A percentile compares a stretch with the other conserved stretches of the same genome.
phyloP scores from a whole-genome alignment of 2,329 filamentous ascomycete genomes.

The Aspergillus unguis region DNA sequence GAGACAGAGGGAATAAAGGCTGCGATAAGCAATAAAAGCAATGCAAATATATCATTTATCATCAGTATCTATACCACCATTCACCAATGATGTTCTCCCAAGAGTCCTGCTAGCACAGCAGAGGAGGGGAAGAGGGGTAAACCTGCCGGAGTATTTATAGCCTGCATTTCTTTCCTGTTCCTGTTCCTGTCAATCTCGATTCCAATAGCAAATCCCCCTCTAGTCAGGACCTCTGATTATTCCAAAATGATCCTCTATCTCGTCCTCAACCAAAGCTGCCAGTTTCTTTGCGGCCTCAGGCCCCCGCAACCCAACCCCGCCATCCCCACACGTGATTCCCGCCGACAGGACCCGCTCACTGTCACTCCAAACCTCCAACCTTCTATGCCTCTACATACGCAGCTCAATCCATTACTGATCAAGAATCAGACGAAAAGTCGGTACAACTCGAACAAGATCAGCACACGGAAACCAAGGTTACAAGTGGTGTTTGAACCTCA shows the following conservation, averaged over 20 bases:
- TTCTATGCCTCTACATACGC: neutral
- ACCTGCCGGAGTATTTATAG: constrained; percentile 2
- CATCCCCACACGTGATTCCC: constrained; percentile 15
- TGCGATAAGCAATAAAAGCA: neutral
- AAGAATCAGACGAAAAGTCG: neutral
- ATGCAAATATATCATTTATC: neutral
- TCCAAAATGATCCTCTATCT: constrained; percentile 10
- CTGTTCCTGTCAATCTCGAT: neutral
- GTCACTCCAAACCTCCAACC: neutral
- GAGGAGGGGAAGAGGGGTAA: constrained; percentile 2
- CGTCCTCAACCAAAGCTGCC: constrained; percentile 11
- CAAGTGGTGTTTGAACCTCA: neutral
- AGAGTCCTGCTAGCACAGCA: neutral
- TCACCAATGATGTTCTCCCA: constrained; percentile 3
- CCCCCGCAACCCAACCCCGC: constrained; percentile 12
- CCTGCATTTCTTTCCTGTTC: neutral
- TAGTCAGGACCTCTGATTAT: neutral
- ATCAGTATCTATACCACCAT: neutral
- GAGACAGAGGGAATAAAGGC: neutral
- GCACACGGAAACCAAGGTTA: neutral
- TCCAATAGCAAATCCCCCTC: neutral
- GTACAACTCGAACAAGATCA: neutral
- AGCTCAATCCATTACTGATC: neutral
- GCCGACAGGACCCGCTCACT: constrained; percentile 4
- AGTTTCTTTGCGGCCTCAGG: constrained; percentile 13